Percentiles rank a stretch among this genome's conserved stretches.
phyloP scores from a whole-genome alignment of 163 green algal species.

The Prototheca wickerhamii region DNA sequence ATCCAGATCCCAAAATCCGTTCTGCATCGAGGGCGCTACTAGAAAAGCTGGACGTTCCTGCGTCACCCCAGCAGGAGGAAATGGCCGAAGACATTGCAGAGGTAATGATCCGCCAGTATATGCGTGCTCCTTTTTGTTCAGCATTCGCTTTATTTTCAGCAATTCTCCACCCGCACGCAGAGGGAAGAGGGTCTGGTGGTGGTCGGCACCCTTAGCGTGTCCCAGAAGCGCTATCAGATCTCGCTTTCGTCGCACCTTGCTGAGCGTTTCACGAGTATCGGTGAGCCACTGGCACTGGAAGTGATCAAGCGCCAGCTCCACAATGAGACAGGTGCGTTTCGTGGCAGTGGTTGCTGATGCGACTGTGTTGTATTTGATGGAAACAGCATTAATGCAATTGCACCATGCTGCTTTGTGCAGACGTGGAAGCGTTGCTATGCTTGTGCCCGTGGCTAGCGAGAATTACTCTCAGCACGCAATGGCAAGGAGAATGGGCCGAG shows the following conservation, averaged over 20 bases:
- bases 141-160: too few relatives aligned
- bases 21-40: neutral
- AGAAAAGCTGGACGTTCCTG: neutral
- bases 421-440: slow-evolving; percentile 52
- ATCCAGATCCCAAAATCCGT: slow-evolving; percentile 3
- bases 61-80: neutral
- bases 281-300: slow-evolving; percentile 74
- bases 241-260: slow-evolving; percentile 62
- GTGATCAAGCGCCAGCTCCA: slow-evolving; percentile 78
- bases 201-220: slow-evolving; percentile 65
- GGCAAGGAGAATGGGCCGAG: slow-evolving; percentile 41
- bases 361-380: neutral
- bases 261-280: slow-evolving; percentile 67
- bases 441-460: slow-evolving; percentile 84
- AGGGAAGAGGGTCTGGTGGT: slow-evolving; percentile 33
- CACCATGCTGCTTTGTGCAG: slow-evolving; percentile 4
- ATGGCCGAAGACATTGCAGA: neutral
- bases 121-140: too few relatives aligned
- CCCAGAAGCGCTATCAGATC: slow-evolving; percentile 76
- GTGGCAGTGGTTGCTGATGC: neutral
- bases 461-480: slow-evolving; percentile 38
- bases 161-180: too few relatives aligned
- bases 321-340: neutral
- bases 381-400: neutral
- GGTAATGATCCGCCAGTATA: too few relatives aligned